Evolutionary conservation across 352 stramenopile genomes (phyloP).

Genomic region (Globisporangium orthogonon): DNA sequence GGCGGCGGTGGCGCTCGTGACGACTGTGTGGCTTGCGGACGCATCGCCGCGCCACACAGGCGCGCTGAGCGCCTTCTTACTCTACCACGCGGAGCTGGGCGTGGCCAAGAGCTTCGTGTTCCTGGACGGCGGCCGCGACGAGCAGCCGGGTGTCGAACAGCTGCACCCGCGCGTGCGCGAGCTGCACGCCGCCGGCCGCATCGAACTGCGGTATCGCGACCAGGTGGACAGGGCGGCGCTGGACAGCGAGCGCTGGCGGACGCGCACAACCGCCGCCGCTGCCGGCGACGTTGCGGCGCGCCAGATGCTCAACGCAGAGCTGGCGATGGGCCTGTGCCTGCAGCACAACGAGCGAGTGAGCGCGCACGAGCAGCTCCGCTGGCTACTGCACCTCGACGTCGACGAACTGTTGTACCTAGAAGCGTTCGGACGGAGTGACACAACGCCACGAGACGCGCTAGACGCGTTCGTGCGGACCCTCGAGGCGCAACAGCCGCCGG

Average conservation of each 20-base stretch:
- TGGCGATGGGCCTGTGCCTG: conserved; percentile 20
- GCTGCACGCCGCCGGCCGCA: conserved; percentile 7
- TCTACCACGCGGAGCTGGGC: conserved; percentile 31
- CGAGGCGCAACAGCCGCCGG: conserved; percentile 4
- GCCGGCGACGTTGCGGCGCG: conserved; percentile 18
- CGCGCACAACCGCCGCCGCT: neutral
- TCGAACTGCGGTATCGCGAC: conserved; percentile 21
- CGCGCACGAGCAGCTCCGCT: conserved; percentile 8
- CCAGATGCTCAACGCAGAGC: conserved; percentile 29
- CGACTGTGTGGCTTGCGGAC: conserved; percentile 26
- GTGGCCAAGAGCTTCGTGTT: conserved; percentile 30
- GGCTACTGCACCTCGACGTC: conserved; percentile 33
- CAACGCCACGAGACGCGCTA: neutral
- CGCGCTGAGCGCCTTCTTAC: conserved; percentile 27
- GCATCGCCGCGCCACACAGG: conserved; percentile 11
- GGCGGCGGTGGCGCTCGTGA: conserved; percentile 25
- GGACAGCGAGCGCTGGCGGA: neutral
- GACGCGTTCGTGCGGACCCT: neutral
- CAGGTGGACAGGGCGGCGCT: neutral
- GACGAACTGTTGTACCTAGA: conserved; percentile 33
- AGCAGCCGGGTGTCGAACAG: conserved; percentile 10
- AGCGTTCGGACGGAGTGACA: conserved; percentile 2
- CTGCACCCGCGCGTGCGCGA: conserved; percentile 13
- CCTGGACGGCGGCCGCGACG: conserved; percentile 19
- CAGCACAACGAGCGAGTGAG: conserved; percentile 4